phyloP scores from a whole-genome alignment of 805 yeast genomes.

The Pichia scutulata region DNA sequence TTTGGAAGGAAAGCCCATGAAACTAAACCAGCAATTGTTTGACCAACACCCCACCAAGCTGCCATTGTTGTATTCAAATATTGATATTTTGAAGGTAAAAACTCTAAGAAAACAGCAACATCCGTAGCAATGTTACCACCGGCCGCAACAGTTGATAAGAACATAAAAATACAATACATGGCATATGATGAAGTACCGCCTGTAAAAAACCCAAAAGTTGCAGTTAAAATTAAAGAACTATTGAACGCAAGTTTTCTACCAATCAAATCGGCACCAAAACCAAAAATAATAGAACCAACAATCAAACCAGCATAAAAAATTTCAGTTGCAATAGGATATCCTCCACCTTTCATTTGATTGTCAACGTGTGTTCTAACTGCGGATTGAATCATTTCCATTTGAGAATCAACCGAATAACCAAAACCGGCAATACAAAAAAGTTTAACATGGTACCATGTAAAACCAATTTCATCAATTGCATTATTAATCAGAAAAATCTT shows the following conservation, averaged over 20 bases:
- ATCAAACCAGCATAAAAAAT: constrained; percentile 45
- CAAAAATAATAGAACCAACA: constrained; percentile 49
- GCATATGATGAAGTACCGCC: constrained; percentile 46
- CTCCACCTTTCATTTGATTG: constrained; percentile 37
- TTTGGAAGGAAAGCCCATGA: constrained; percentile 52
- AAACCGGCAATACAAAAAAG: constrained; percentile 45
- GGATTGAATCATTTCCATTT: constrained; percentile 40
- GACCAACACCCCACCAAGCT: constrained; percentile 59
- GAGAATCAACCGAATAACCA: constrained; percentile 51
- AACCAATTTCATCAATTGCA: constrained; percentile 55
- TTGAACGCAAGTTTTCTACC: constrained; percentile 49
- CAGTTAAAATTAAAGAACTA: constrained; percentile 38
- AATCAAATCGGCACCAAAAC: constrained; percentile 46
- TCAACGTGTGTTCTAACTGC: constrained; percentile 40
- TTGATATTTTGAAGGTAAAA: constrained; percentile 42
- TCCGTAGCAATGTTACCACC: constrained; percentile 55
- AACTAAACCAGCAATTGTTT: constrained; percentile 41
- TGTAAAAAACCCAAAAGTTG: constrained; percentile 43
- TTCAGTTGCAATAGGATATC: constrained; percentile 38
- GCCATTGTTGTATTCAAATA: constrained; percentile 48
- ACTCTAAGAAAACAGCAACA: constrained; percentile 46
- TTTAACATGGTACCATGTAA: constrained; percentile 47
- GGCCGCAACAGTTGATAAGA: constrained; percentile 37
- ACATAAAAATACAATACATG: constrained; percentile 42
- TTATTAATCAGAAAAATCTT: constrained; percentile 42